These are phyloP conservation scores for Prototheca stagnorum DNA, from an alignment of 163 green algal species.

Conservation along the genomic window DNA sequence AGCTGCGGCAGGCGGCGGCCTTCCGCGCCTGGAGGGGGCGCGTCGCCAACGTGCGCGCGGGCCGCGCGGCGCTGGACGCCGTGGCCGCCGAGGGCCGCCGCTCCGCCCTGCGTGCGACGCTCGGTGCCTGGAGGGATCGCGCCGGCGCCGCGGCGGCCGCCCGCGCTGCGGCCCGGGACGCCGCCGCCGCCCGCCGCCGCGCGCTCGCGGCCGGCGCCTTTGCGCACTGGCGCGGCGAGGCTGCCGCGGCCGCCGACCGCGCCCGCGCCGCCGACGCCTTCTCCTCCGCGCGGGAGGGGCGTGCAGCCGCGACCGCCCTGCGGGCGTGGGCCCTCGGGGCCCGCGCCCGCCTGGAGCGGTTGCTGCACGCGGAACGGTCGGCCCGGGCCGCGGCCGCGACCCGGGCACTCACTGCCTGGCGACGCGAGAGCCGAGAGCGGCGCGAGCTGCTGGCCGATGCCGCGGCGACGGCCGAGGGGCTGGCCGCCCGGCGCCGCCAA, in stretches of 20 bases:
- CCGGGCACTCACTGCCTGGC: not conserved
- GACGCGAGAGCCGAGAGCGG: not conserved
- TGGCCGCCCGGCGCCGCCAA: no score
- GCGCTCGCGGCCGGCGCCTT: not conserved
- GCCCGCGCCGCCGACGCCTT: not conserved
- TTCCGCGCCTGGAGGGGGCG: constrained; percentile 2
- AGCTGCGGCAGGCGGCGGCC: not conserved
- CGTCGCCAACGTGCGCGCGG: not conserved
- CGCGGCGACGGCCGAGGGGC: no score
- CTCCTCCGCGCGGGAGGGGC: not conserved
- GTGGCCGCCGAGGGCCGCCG: not conserved
- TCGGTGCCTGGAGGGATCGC: constrained; percentile 2
- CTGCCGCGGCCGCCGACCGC: not conserved
- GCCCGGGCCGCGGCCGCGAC: no score
- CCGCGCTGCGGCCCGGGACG: not conserved
- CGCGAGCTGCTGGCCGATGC: not conserved
- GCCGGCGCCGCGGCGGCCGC: not conserved
- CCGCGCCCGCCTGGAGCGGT: not conserved
- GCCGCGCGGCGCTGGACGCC: not conserved
- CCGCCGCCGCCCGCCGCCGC: not conserved
- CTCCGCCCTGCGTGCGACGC: not conserved
- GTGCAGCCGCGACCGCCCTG: not conserved
- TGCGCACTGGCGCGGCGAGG: not conserved
- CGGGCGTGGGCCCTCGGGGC: not conserved
- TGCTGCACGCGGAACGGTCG: not conserved